phyloP scores from a whole-genome alignment of 441 rosid genomes.

The Erodium moschatum region DNA sequence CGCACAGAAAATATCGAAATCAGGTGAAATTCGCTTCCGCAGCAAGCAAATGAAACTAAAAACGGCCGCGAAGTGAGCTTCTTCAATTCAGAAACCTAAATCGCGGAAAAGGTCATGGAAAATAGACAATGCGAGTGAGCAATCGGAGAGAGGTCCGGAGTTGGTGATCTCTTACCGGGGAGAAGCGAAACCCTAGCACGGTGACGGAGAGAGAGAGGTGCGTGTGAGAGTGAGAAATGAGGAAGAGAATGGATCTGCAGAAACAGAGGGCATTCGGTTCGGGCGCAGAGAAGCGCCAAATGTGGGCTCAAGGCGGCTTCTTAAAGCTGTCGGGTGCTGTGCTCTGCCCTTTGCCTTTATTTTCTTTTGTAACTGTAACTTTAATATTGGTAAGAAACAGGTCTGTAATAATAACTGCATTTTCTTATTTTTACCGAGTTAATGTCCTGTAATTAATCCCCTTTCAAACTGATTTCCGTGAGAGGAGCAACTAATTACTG shows the following conservation, averaged over 20 bases:
- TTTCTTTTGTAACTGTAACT: not conserved
- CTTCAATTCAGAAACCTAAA: not conserved
- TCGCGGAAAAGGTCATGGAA: not conserved
- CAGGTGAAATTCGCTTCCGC: not conserved
- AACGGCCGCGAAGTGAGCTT: not conserved
- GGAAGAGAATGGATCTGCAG: not conserved
- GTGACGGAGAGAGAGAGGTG: conserved; percentile 4
- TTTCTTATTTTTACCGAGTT: not conserved
- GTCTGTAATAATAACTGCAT: not conserved
- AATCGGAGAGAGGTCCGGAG: not conserved
- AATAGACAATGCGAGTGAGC: not conserved
- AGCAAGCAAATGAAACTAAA: no score
- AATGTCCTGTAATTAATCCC: not conserved
- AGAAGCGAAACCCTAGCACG: not conserved
- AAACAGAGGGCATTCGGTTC: conserved; percentile 7
- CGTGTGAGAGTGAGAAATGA: not conserved
- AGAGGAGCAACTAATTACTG: not conserved
- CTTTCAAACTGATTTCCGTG: not conserved
- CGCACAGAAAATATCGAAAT: not conserved
- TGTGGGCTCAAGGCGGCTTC: conserved; percentile 5
- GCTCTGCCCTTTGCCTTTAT: not conserved
- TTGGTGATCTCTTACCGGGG: not conserved
- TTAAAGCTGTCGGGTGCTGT: not conserved
- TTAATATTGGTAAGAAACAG: not conserved
- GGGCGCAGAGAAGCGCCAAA: conserved; percentile 5